phyloP scores from a whole-genome alignment of 2,329 filamentous ascomycete species.

The Chaetomium sp. region DNA sequence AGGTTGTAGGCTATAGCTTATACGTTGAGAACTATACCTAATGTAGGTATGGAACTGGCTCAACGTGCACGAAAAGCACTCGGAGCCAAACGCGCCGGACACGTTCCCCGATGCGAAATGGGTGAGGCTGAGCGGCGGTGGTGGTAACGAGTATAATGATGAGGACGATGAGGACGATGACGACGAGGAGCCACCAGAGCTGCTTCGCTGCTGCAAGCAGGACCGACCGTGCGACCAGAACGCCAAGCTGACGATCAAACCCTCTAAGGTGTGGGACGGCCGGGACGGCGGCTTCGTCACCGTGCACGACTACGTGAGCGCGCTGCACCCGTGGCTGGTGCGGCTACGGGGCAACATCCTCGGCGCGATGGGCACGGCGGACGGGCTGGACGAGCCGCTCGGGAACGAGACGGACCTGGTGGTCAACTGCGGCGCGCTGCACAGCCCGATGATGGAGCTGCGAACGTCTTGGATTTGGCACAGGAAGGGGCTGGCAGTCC shows the following conservation, averaged over 20 bases:
- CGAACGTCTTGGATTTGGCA: background rate
- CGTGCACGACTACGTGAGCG: slow-evolving; percentile 7
- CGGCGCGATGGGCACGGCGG: slow-evolving; percentile 10
- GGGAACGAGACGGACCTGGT: slow-evolving; percentile 7
- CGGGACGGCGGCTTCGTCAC: slow-evolving; percentile 10
- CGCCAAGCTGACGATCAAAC: background rate
- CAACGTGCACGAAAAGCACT: background rate
- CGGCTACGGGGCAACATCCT: slow-evolving; percentile 5
- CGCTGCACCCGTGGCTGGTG: slow-evolving; percentile 10
- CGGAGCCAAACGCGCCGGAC: background rate
- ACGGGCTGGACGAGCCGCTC: slow-evolving; percentile 4
- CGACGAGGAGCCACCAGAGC: background rate
- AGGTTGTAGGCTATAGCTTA: background rate
- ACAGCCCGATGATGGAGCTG: background rate
- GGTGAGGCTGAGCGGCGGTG: background rate
- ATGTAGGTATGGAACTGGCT: background rate
- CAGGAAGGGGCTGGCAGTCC: background rate
- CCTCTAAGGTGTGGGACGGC: background rate
- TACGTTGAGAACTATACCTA: background rate
- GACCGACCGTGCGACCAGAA: background rate
- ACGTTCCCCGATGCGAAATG: background rate
- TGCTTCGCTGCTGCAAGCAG: background rate
- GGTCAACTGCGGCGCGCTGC: background rate
- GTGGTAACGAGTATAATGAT: background rate
- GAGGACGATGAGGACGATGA: background rate